Base-by-base conservation (phyloP, 2,329 filamentous ascomycete genomes). In the Apiospora aurea region DNA sequence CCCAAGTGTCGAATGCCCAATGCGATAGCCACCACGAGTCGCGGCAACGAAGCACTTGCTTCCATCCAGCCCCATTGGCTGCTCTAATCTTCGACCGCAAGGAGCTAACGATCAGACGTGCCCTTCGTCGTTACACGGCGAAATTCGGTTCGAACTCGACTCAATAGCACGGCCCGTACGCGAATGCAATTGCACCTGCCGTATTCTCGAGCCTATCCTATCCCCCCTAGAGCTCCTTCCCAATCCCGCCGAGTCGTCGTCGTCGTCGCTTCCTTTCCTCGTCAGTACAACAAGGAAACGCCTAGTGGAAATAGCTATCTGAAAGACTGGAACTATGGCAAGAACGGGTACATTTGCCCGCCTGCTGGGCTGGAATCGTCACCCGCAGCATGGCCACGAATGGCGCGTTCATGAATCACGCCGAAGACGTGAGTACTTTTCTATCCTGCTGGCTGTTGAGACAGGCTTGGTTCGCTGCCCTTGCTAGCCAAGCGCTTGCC, bases 381-480 rank as follows among this genome's bases (percentile, higher is more conserved):
- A 79, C 41, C 78, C 78, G 7, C 73, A 76, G 21, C 78, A 79
- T 43, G 78, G 77, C 14, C 81, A 75, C 70, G 77, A 80, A 29
- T 79, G 78, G 79, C 83, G 83, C 76, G 76, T 85, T 67, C 81
- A 82, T 29, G 83, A 86, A 74, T 84, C 86, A 69, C 83, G 84
- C 73, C 81, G 81, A 74, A 82, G 85, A 71, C 79, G 85, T 86
- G 77, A 79, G 85, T 76, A 70, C 14, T 29, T 64, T 64, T n/a
- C 29, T 67, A 67, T 13, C 8, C 14, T 38, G 8, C 11, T 67
- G 21, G 61, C 21, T 46, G 11, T 5, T 14, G 29, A 61, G 8
- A 1, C 14, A 21, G 14, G 0, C 11, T 16, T 6, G 49, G 10
- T 13, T 53, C 5, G 24, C 4, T 16, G 24, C 26, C 14, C 24